phyloP scores from a whole-genome alignment of 306 rosid species.

The Vigna nakashimae region DNA sequence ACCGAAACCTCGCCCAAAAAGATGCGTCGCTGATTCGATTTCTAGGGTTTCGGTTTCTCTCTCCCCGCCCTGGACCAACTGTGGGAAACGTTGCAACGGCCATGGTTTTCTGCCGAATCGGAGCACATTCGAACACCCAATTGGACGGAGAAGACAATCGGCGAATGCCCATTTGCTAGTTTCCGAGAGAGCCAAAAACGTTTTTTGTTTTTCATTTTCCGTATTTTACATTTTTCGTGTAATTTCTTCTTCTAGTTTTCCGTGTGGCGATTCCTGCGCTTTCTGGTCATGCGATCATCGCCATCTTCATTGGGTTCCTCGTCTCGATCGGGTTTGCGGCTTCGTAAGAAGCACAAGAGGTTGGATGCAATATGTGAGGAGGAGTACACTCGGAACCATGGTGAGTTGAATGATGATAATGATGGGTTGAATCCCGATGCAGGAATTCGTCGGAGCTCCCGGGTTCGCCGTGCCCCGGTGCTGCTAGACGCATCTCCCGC shows the following conservation, averaged over 20 bases:
- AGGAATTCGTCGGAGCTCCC: constrained; percentile 78
- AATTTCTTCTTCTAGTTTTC: neutral
- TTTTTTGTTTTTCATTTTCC: neutral
- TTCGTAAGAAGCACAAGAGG: constrained; percentile 89
- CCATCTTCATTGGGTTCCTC: constrained; percentile 53
- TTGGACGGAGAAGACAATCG: constrained; percentile 48
- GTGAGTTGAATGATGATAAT: constrained; percentile 60
- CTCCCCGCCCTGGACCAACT: constrained; percentile 36
- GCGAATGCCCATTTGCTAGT: constrained; percentile 44
- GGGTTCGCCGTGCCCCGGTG: constrained; percentile 82
- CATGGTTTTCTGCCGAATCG: constrained; percentile 38
- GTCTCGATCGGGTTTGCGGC: constrained; percentile 64
- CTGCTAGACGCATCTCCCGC: constrained; percentile 84
- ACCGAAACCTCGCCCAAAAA: neutral
- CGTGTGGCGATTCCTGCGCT: constrained; percentile 34
- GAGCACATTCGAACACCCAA: constrained; percentile 42
- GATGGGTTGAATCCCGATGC: constrained; percentile 44
- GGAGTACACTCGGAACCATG: constrained; percentile 77
- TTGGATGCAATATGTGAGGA: constrained; percentile 88
- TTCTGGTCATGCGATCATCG: constrained; percentile 73
- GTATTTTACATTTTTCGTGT: neutral
- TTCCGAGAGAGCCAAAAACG: constrained; percentile 23
- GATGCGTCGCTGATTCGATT: constrained; percentile 40
- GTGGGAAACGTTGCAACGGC: constrained; percentile 46
- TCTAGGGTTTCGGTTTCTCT: constrained; percentile 71